phyloP scores from a whole-genome alignment of 768 basidiomycete species.

The Kwoniella bestiolae region DNA sequence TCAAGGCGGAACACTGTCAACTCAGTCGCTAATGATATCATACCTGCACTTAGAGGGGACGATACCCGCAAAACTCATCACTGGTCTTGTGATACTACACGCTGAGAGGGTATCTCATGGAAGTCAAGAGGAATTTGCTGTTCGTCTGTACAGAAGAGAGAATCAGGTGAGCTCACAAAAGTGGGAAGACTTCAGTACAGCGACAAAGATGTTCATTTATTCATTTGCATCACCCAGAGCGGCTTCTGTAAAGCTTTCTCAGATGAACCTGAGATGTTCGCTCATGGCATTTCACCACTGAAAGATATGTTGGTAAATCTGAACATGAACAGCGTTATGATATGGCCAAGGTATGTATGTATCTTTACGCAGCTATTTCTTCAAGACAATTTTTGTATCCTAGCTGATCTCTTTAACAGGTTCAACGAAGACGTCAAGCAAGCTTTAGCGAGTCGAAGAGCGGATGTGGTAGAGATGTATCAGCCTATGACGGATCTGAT shows the following conservation, averaged over 20 bases:
- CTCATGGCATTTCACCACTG: constrained; percentile 85
- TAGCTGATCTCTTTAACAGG: constrained; percentile 59
- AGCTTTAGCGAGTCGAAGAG: constrained; percentile 77
- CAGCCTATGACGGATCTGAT: constrained; percentile 83
- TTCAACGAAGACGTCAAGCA: constrained; percentile 88
- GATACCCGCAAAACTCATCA: constrained; percentile 80
- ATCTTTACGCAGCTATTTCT: background rate
- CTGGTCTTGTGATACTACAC: constrained; percentile 86
- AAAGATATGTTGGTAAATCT: constrained; percentile 92
- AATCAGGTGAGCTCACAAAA: constrained; percentile 63
- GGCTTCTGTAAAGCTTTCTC: constrained; percentile 98
- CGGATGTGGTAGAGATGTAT: constrained; percentile 89
- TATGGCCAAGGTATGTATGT: constrained; percentile 77
- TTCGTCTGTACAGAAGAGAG: constrained; percentile 84
- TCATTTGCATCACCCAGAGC: constrained; percentile 49
- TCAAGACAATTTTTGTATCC: no score
- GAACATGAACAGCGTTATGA: constrained; percentile 81
- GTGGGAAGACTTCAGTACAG: no score
- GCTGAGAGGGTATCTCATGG: constrained; percentile 90
- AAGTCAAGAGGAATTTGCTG: constrained; percentile 88
- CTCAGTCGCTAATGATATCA: no score
- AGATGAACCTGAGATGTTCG: constrained; percentile 94
- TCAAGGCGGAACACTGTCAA: background rate
- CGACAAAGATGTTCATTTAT: background rate
- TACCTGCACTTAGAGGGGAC: constrained; percentile 61